These are phyloP conservation scores for Termitomyces titanicus DNA, from an alignment of 768 basidiomycete species.

Conservation along the genomic window DNA sequence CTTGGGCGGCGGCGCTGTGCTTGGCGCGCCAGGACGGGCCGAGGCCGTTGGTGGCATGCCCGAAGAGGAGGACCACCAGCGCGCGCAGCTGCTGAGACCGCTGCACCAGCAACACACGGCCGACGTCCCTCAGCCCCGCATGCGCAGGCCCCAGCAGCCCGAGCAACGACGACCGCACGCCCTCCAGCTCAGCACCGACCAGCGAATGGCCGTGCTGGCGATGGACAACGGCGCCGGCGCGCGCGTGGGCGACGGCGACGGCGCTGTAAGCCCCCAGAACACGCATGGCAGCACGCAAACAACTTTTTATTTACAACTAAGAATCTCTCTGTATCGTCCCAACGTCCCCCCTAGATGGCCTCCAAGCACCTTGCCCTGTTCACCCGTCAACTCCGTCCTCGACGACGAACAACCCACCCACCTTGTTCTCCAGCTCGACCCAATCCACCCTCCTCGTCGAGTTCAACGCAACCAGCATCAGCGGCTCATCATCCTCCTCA, in stretches of 20 bases:
- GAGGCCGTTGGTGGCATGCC: conserved; percentile 91
- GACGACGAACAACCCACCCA: conserved; percentile 35
- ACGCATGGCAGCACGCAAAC: not conserved
- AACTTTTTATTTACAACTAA: conserved; percentile 17
- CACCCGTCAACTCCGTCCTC: conserved; percentile 5
- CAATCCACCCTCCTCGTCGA: conserved; percentile 58
- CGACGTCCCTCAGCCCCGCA: conserved; percentile 82
- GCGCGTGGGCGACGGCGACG: conserved; percentile 29
- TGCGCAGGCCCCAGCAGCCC: conserved; percentile 84
- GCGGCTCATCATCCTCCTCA: conserved; percentile 41
- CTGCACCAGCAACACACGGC: conserved; percentile 85
- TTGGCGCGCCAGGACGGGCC: conserved; percentile 62
- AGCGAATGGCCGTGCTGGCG: no score
- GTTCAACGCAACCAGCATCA: conserved; percentile 71
- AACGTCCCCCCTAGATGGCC: conserved; percentile 42
- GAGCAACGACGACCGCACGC: conserved; percentile 69
- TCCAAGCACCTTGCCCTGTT: conserved; percentile 40
- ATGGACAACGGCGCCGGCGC: conserved; percentile 59
- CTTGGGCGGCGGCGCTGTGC: conserved; percentile 54
- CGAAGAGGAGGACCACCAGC: conserved; percentile 82
- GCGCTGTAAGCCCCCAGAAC: conserved; percentile 31
- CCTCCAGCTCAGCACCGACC: conserved; percentile 68
- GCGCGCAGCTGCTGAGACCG: conserved; percentile 91
- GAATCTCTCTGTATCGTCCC: conserved; percentile 36
- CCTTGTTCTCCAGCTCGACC: conserved; percentile 63